A percentile compares a stretch with the other conserved stretches of the same genome.
Evolutionary conservation across 495 filamentous ascomycete genomes (phyloP).

Genomic region (Penicillium daleae): DNA sequence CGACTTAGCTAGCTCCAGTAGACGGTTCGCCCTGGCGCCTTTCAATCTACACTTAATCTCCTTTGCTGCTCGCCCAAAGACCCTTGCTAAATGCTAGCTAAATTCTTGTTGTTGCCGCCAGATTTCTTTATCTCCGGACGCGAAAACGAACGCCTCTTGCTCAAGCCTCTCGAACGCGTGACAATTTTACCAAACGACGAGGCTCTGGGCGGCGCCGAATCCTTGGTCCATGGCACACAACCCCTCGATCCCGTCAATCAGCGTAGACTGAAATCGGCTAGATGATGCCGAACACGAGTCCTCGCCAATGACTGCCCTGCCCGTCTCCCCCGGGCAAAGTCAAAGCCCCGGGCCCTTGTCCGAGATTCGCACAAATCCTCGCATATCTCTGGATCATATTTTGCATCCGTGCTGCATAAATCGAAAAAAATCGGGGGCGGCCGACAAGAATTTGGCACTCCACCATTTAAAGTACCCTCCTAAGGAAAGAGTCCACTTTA

Average conservation of each 20-base stretch:
- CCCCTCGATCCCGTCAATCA: constrained; percentile 5
- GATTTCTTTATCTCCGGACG: neutral
- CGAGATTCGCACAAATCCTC: neutral
- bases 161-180: neutral
- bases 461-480: constrained; percentile 3
- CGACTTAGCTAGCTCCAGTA: neutral
- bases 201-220: neutral
- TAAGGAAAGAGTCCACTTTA: neutral
- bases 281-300: constrained; percentile 2
- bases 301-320: neutral
- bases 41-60: neutral
- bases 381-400: neutral
- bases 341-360: neutral
- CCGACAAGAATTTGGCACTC: neutral
- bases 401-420: neutral
- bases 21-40: neutral
- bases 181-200: neutral
- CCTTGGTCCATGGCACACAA: neutral
- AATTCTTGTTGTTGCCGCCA: no score
- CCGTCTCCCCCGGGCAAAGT: neutral
- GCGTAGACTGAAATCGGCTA: neutral
- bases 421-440: neutral
- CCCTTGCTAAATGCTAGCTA: neutral
- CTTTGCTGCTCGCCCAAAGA: neutral
- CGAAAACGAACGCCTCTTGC: constrained; percentile 1